A percentile compares a stretch with the other conserved stretches of the same genome.
Conservation (phyloP, 2,329 filamentous ascomycete species). For the Coniochaeta ligniaria region DNA sequence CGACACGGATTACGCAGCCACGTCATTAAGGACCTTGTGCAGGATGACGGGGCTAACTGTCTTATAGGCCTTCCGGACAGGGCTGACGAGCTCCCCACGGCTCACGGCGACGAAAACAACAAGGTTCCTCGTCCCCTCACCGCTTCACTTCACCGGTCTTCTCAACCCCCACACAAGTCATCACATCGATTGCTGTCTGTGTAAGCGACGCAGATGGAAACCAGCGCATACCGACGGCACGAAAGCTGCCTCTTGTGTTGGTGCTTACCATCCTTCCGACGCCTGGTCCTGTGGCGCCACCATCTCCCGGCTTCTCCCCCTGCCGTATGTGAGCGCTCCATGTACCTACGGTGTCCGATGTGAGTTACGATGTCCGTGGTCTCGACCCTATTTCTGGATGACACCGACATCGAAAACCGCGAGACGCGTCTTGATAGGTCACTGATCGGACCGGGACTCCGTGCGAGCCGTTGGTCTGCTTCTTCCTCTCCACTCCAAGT, state of each 20-base stretch:
- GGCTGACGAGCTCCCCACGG: background rate
- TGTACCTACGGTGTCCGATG: background rate
- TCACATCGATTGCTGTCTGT: background rate
- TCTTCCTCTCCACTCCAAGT: no score
- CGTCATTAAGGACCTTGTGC: background rate
- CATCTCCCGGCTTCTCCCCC: background rate
- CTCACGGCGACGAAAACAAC: background rate
- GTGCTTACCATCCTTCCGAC: background rate
- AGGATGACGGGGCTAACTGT: background rate
- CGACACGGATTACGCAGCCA: no score
- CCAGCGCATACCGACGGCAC: background rate
- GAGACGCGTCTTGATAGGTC: background rate
- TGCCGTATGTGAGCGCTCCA: background rate
- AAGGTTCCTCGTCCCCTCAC: background rate
- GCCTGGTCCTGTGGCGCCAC: background rate
- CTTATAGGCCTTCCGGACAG: background rate
- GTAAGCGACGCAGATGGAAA: background rate
- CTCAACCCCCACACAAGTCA: background rate
- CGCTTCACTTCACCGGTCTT: background rate
- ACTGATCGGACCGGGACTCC: background rate
- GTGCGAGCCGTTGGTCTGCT: no score
- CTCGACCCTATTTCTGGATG: background rate
- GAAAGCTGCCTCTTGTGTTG: no score
- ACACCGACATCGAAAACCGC: background rate
- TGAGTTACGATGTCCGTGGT: background rate